These are phyloP conservation scores for Euphorbia celastroides DNA, from an alignment of 441 rosid genomes.

Conservation along the genomic window DNA sequence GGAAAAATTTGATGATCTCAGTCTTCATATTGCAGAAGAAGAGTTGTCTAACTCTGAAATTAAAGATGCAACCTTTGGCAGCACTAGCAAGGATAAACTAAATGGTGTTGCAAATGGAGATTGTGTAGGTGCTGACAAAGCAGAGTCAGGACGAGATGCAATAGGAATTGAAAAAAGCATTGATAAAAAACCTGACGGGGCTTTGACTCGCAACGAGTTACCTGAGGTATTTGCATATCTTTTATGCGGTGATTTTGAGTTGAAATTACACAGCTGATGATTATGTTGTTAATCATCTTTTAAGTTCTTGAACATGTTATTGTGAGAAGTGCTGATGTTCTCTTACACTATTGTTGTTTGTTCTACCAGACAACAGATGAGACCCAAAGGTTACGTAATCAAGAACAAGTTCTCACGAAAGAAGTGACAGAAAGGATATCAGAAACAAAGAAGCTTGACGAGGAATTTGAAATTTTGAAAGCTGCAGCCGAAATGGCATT, in stretches of 20 bases:
- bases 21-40: constrained; percentile 27
- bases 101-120: constrained; percentile 4
- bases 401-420: constrained; percentile 27
- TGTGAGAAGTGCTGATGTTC: constrained; percentile 5
- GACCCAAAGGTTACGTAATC: constrained; percentile 25
- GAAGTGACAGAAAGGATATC: constrained; percentile 34
- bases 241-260: constrained; percentile 12
- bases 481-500: constrained; percentile 51
- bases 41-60: constrained; percentile 23
- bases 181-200: constrained; percentile 12
- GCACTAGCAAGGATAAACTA: constrained; percentile 15
- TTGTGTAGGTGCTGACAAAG: constrained; percentile 18
- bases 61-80: constrained; percentile 13
- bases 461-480: constrained; percentile 50
- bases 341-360: constrained; percentile 11
- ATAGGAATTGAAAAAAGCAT: constrained; percentile 23
- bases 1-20: constrained; percentile 42
- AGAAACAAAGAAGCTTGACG: constrained; percentile 38
- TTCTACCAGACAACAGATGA: constrained; percentile 30
- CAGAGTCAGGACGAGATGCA: constrained; percentile 19
- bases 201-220: constrained; percentile 14
- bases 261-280: neutral
- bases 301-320: neutral
- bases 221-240: constrained; percentile 32
- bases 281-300: neutral